A percentile compares a stretch with the other conserved stretches of the same genome.
Conservation (phyloP, 768 basidiomycete species). For the Leccinum truebloodii region DNA sequence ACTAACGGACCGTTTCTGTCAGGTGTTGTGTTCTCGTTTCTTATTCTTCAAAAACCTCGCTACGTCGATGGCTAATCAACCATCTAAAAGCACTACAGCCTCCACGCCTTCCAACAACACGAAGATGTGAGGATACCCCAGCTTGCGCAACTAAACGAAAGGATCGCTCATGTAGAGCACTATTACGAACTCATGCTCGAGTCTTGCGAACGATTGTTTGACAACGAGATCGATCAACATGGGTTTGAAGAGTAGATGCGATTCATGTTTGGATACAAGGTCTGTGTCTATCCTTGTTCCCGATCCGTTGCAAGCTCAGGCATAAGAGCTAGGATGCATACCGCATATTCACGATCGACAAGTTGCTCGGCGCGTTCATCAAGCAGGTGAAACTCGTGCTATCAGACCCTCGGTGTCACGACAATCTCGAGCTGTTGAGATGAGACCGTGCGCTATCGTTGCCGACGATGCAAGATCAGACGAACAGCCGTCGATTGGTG, state of each 20-base stretch:
- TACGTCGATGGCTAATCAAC: constrained; percentile 41
- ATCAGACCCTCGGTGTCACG: constrained; percentile 69
- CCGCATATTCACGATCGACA: constrained; percentile 92
- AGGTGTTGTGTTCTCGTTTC: constrained; percentile 85
- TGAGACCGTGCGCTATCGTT: constrained; percentile 58
- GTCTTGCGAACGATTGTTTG: constrained; percentile 87
- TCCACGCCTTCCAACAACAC: constrained; percentile 26
- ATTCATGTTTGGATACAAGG: constrained; percentile 82
- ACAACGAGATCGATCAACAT: constrained; percentile 85
- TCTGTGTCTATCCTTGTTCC: constrained; percentile 25
- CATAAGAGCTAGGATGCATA: constrained; percentile 59
- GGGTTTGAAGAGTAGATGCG: constrained; percentile 92
- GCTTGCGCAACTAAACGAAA: constrained; percentile 31
- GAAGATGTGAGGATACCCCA: constrained; percentile 32
- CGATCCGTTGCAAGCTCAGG: constrained; percentile 4
- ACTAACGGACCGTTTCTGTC: constrained; percentile 3
- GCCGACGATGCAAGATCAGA: constrained; percentile 71
- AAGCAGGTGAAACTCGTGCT: constrained; percentile 85
- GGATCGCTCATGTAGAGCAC: constrained; percentile 49
- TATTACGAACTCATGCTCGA: constrained; percentile 85
- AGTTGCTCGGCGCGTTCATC: constrained; percentile 82
- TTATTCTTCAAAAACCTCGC: constrained; percentile 78
- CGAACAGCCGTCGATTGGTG: constrained; percentile 62
- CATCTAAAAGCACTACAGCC: constrained; percentile 5
- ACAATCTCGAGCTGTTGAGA: constrained; percentile 71